Base-by-base conservation (phyloP, 257 asterid species). In the Euphrasia confusa region DNA sequence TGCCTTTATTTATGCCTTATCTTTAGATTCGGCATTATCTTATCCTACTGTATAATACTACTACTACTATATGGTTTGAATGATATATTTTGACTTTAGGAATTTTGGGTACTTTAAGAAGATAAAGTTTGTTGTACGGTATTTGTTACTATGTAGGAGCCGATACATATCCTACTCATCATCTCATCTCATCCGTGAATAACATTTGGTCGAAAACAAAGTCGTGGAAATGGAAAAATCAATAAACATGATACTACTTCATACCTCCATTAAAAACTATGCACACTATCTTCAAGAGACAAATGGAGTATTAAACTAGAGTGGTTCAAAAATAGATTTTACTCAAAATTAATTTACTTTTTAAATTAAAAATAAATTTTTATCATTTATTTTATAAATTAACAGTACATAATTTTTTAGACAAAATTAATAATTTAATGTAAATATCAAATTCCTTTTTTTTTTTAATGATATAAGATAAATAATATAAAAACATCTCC, bases 21-120 rank as follows among this genome's bases (percentile, higher is more conserved):
- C 90, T 69, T 54, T 28, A 71, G 77, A 71, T 71, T 83, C 88
- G 78, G 68, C 70, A 74, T 84, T 83, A 85, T 85, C 89, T 75
- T 81, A 79, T 74, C 56, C 14, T 53, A 66, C 24, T 21, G 24
- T 21, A 21, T 1, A 21, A 21, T 21, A 21, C 2, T 30, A 4
- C 33, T 30, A 30, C 33, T 4, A 30, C 5, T 3, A 5, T 30
- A 30, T 1, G 84, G 76, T 73, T 72, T 15, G 72, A 81, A 79
- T 78, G 77, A 79, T 69, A 71, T 68, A 17, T 71, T 74, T 74
- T 73, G 75, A 81, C 74, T 75, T 75, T 44, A 12, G 45, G 63
- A 40, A 32, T 64, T 52, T 71, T 66, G 61, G 68, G 61, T 27
- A 69, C 57, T 70, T 53, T 53, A 73, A 71, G 59, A 66, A 66